Evolutionary conservation across 768 basidiomycete genomes (phyloP).

Genomic region (Chalciporus sphaerocephalus): DNA sequence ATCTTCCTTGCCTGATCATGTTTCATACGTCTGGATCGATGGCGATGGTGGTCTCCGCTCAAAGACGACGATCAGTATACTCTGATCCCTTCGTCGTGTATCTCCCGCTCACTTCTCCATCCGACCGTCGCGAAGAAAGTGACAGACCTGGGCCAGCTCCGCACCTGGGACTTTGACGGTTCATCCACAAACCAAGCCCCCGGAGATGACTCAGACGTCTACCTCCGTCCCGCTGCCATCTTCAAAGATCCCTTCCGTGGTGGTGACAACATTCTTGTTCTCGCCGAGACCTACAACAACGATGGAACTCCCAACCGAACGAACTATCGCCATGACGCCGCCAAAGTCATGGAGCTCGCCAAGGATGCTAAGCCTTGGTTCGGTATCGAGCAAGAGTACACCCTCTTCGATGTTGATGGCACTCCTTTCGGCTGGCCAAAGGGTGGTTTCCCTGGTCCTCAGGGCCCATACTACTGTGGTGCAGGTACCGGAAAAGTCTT

Average conservation of each 20-base stretch:
- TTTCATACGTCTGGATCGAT: constrained; percentile 94
- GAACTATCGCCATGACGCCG: constrained; percentile 91
- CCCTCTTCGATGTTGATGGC: constrained; percentile 90
- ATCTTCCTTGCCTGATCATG: constrained; percentile 2
- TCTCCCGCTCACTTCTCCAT: not conserved
- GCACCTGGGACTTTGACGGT: constrained; percentile 99
- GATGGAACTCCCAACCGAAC: constrained; percentile 97
- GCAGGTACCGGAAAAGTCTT: constrained; percentile 99
- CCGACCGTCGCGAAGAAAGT: constrained; percentile 87
- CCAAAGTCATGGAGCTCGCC: constrained; percentile 93
- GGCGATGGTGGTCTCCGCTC: constrained; percentile 91
- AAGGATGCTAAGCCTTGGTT: constrained; percentile 88
- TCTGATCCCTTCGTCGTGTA: constrained; percentile 28
- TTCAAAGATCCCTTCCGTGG: constrained; percentile 99
- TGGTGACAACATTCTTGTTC: constrained; percentile 95
- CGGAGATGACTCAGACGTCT: constrained; percentile 93
- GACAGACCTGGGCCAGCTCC: constrained; percentile 84
- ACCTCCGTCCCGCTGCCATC: constrained; percentile 93
- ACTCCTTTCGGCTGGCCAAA: constrained; percentile 95
- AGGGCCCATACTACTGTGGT: constrained; percentile 99
- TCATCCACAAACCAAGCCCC: constrained; percentile 97
- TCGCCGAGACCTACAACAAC: constrained; percentile 97
- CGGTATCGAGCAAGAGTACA: constrained; percentile 98
- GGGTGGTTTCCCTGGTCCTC: constrained; percentile 98
- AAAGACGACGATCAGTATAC: constrained; percentile 77